A percentile compares a stretch with the other conserved stretches of the same genome.
These are phyloP conservation scores for Trichoderma sp. DNA, from an alignment of 2,329 filamentous ascomycete species.

Conservation along the genomic window DNA sequence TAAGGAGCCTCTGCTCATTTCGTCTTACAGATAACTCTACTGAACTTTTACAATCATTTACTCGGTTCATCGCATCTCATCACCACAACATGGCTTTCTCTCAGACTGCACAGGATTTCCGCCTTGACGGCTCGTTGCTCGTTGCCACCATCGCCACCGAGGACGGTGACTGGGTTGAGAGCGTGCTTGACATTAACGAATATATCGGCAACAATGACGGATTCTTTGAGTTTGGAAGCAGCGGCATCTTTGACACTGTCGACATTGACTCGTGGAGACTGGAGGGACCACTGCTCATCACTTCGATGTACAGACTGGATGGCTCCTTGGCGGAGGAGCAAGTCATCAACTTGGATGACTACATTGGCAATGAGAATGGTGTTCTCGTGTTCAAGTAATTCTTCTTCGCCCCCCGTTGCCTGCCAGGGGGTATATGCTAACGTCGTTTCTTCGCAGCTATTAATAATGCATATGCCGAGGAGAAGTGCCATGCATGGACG, in stretches of 20 bases:
- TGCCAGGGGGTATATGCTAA: not conserved
- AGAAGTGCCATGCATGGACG: too few species aligned
- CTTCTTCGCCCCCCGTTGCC: not conserved
- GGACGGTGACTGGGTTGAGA: conserved; percentile 8
- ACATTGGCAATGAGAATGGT: conserved; percentile 12
- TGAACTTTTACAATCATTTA: not conserved
- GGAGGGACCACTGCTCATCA: conserved; percentile 11
- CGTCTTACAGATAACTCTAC: not conserved
- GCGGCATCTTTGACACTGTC: not conserved
- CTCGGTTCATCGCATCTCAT: not conserved
- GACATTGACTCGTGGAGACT: conserved; percentile 16
- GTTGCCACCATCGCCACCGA: conserved; percentile 2
- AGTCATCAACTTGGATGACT: conserved; percentile 7
- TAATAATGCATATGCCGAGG: not conserved
- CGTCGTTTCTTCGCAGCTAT: not conserved
- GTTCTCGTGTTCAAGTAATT: conserved; percentile 12
- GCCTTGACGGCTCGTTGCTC: conserved; percentile 23
- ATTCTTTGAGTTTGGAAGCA: not conserved
- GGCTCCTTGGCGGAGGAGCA: conserved; percentile 19
- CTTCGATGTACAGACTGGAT: conserved; percentile 10
- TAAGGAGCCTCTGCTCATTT: not conserved
- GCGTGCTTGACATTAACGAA: conserved; percentile 11
- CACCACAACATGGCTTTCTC: conserved; percentile 7
- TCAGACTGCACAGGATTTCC: conserved; percentile 12
- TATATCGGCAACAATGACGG: conserved; percentile 19